These are phyloP conservation scores for Penicillium lividum DNA, from an alignment of 495 filamentous ascomycete genomes.

Conservation along the genomic window DNA sequence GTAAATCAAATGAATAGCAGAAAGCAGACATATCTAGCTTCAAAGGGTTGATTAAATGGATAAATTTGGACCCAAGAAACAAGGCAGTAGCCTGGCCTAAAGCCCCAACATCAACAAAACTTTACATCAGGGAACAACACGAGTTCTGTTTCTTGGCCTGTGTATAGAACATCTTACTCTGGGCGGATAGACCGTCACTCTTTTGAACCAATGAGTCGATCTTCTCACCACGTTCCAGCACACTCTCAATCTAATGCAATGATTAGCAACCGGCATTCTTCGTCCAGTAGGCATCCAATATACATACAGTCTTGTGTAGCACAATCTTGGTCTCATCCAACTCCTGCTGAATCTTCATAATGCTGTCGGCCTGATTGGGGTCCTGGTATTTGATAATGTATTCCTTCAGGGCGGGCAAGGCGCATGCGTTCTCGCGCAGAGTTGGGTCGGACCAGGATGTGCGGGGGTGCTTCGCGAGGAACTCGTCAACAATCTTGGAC, in stretches of 20 bases:
- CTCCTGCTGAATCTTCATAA: conserved; percentile 94
- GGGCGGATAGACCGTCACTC: conserved; percentile 79
- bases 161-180: conserved; percentile 97
- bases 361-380: conserved; percentile 82
- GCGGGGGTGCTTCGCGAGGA: conserved; percentile 76
- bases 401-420: conserved; percentile 73
- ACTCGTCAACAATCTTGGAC: conserved; percentile 90
- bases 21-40: conserved; percentile 11
- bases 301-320: conserved; percentile 77
- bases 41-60: conserved; percentile 16
- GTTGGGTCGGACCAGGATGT: conserved; percentile 59
- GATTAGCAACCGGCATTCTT: conserved; percentile 8
- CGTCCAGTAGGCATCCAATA: conserved; percentile 5
- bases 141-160: conserved; percentile 97
- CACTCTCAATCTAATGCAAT: conserved; percentile 63
- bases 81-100: conserved; percentile 2
- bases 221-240: conserved; percentile 83
- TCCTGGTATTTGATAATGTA: conserved; percentile 88
- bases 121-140: conserved; percentile 80
- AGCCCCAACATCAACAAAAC: neutral
- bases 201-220: conserved; percentile 87
- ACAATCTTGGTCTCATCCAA: conserved; percentile 98
- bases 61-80: conserved; percentile 14
- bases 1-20: conserved; percentile 31
- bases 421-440: conserved; percentile 34